A percentile compares a stretch with the other conserved stretches of the same genome.
These are phyloP conservation scores for Candida broadrunensis DNA, from an alignment of 805 yeast genomes.

Conservation along the genomic window DNA sequence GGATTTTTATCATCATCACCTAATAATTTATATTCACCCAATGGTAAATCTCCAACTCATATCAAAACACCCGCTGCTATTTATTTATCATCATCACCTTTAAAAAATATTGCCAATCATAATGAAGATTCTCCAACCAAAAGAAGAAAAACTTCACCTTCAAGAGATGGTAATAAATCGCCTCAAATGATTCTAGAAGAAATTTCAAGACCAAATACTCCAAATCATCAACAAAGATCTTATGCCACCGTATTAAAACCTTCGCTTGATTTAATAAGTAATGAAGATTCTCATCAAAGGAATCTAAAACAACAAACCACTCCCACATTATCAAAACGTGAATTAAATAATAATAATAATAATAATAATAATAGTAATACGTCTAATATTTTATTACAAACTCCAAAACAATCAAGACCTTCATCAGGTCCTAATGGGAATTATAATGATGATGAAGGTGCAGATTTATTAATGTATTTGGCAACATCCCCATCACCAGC, in stretches of 20 bases:
- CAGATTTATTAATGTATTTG: conserved; percentile 73
- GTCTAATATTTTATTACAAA: conserved; percentile 19
- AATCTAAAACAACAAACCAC: conserved; percentile 16
- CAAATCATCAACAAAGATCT: conserved; percentile 14
- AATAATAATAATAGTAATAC: conserved; percentile 3
- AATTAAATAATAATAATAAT: conserved; percentile 8
- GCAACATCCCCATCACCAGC: conserved; percentile 83
- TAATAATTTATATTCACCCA: conserved; percentile 34
- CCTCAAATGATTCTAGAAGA: conserved; percentile 30
- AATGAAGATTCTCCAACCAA: conserved; percentile 33
- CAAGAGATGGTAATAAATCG: conserved; percentile 7
- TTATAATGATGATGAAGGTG: conserved; percentile 61
- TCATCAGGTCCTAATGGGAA: conserved; percentile 12
- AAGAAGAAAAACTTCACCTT: conserved; percentile 9
- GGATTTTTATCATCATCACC: conserved; percentile 25
- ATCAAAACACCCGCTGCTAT: conserved; percentile 33
- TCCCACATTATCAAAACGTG: conserved; percentile 25
- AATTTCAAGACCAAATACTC: conserved; percentile 23
- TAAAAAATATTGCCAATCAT: conserved; percentile 18
- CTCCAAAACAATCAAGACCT: conserved; percentile 34
- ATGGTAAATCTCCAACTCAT: conserved; percentile 39
- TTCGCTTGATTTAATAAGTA: conserved; percentile 22
- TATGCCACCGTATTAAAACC: conserved; percentile 20
- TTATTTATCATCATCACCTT: conserved; percentile 33
- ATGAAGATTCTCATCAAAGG: neutral